Percentiles rank a stretch among this genome's conserved stretches.
Evolutionary conservation across 2,329 filamentous ascomycete genomes (phyloP).

Genomic region (Pyricularia sp.): DNA sequence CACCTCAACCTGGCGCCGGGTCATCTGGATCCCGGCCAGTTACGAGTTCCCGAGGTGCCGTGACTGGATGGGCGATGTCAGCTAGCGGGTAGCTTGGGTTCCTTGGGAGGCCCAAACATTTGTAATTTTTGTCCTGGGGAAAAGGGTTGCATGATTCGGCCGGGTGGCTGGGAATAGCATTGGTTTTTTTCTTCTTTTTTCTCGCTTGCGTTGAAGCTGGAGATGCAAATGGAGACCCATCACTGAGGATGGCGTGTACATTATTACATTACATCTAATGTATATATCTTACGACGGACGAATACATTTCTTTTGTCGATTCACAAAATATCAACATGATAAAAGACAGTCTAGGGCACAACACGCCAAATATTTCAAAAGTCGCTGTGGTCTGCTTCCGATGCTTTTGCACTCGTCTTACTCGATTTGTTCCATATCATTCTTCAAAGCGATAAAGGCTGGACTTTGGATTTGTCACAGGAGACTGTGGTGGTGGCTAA

Average conservation of each 20-base stretch:
- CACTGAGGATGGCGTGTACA: not conserved
- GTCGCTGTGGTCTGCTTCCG: not conserved
- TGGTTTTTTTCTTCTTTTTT: not conserved
- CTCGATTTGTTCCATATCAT: too few species aligned
- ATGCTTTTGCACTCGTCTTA: not conserved
- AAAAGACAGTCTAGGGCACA: not conserved
- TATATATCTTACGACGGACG: not conserved
- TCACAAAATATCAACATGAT: not conserved
- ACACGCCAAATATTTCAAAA: not conserved
- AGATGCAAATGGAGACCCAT: not conserved
- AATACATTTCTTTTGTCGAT: not conserved
- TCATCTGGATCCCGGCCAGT: not conserved
- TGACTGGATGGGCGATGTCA: not conserved
- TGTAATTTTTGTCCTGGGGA: not conserved
- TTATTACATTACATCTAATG: not conserved
- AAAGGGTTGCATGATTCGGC: not conserved
- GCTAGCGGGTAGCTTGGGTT: not conserved
- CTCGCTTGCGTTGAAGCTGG: not conserved
- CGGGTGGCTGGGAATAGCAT: not conserved
- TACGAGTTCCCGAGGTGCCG: not conserved
- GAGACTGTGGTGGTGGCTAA: too few species aligned
- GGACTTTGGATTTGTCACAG: too few species aligned
- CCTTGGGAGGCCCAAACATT: not conserved
- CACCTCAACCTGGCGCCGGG: not conserved
- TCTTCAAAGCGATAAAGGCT: too few species aligned